phyloP scores from a whole-genome alignment of 78 protist species.

The Cyanophora paradoxa region DNA sequence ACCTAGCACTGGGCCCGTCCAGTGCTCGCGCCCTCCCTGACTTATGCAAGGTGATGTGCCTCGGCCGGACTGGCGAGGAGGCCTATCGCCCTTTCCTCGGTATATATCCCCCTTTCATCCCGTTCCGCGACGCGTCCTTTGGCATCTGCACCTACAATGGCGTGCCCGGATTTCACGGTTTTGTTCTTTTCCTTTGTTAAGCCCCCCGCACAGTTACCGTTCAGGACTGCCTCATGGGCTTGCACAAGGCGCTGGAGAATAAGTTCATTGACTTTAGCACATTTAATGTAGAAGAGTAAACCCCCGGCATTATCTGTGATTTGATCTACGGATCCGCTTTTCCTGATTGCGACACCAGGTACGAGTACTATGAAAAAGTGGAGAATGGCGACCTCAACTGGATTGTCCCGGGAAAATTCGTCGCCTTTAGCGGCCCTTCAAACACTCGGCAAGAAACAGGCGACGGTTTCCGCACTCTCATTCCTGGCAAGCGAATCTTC shows the following conservation, averaged over 20 bases:
- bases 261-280: conserved; percentile 22
- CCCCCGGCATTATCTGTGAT: too few species aligned
- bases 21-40: too few species aligned
- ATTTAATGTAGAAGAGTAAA: conserved; percentile 39
- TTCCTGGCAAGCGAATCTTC: too few species aligned
- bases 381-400: conserved; percentile 84
- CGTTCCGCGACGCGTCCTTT: conserved; percentile 74
- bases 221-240: conserved; percentile 34
- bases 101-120: conserved; percentile 38
- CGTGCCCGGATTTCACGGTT: too few species aligned
- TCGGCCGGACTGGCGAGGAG: conserved; percentile 24
- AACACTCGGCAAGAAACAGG: neutral
- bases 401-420: conserved; percentile 70
- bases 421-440: conserved; percentile 73
- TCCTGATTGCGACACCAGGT: too few species aligned
- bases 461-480: conserved; percentile 3
- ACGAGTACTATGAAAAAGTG: conserved; percentile 57
- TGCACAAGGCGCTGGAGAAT: conserved; percentile 12
- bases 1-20: too few species aligned
- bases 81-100: conserved; percentile 18
- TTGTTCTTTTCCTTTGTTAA: too few species aligned
- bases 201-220: too few species aligned
- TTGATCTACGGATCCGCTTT: neutral
- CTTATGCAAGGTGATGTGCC: neutral
- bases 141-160: conserved; percentile 43